Evolutionary conservation across 257 asterid species (phyloP), one percentile per base, ranked within the genome.

Genomic region (Solanum chilense): DNA sequence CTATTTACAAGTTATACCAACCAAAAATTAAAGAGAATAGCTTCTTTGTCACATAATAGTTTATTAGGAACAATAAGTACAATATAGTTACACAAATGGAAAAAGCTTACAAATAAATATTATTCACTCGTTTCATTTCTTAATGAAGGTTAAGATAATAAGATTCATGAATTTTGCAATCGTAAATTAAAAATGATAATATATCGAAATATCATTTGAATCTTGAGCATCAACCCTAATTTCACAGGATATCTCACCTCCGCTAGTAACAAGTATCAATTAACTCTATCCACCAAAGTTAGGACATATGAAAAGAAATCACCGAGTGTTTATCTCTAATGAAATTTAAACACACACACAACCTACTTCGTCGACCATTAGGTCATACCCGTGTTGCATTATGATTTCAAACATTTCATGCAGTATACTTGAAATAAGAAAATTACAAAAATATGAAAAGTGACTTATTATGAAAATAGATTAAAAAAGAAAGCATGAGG

Each of bases 321-420:
- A 11, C 16, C 0, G 1, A n/a, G 70, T n/a, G 16, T 11, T 62
- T 5, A 1, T 62, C 70, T n/a, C 15, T 11, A 1, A 33, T 64
- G 16, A 0, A 5, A 64, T 64, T 62, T n/a, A 11, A 62, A 21
- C 0, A 23, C 5, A 1, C 8, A 3, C 2, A 0, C 33, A 64
- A 12, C 0, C 1, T 0, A 64, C 9, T 64, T 64, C 9, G 25
- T n/a, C 25, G 5, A 64, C 3, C 1, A 25, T 1, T 25, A n/a
- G 9, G 12, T 5, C 7, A 60, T 13, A 23, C 14, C 31, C 3
- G 5, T n/a, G 31, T 1, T 11, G 7, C 3, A 12, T 66, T 27
- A n/a, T n/a, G 73, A 0, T 66, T 6, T 25, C 6, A 12, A 66
- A 66, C 20, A 5, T 25, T 9, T 66, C 20, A 25, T 5, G 18